Conservation (phyloP, 2,329 filamentous ascomycete genomes). For the Neurospora sp. region DNA sequence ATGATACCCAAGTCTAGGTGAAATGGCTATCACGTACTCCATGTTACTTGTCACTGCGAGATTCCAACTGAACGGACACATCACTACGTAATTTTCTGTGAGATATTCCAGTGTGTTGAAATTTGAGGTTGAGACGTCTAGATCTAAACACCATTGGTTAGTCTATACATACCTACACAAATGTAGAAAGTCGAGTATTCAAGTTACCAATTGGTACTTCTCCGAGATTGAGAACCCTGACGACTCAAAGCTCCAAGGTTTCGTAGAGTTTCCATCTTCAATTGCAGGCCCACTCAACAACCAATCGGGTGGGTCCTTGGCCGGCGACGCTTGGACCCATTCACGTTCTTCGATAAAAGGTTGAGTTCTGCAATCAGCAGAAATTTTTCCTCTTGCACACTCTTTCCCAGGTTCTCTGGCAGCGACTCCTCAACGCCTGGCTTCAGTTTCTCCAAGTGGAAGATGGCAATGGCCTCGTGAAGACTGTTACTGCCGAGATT, state of each 20-base stretch:
- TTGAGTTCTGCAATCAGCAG: not conserved
- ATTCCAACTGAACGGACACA: not conserved
- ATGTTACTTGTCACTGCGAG: not conserved
- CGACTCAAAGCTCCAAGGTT: not conserved
- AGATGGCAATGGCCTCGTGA: not conserved
- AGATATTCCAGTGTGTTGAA: too few species aligned
- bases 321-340: not conserved
- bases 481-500: not conserved
- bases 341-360: not conserved
- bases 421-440: not conserved
- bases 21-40: not conserved
- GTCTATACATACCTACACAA: not conserved
- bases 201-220: not conserved
- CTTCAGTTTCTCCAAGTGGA: not conserved
- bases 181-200: not conserved
- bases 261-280: not conserved
- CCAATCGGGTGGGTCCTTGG: not conserved
- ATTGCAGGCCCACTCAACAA: not conserved
- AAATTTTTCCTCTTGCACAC: not conserved
- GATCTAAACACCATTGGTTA: not conserved
- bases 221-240: not conserved
- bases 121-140: not conserved
- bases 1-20: constrained; percentile 26
- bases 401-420: not conserved
- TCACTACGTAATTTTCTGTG: not conserved